Percentiles rank a stretch among this genome's conserved stretches.
These are phyloP conservation scores for Tolypocladium tropicale DNA, from an alignment of 2,329 filamentous ascomycete species.

Conservation along the genomic window DNA sequence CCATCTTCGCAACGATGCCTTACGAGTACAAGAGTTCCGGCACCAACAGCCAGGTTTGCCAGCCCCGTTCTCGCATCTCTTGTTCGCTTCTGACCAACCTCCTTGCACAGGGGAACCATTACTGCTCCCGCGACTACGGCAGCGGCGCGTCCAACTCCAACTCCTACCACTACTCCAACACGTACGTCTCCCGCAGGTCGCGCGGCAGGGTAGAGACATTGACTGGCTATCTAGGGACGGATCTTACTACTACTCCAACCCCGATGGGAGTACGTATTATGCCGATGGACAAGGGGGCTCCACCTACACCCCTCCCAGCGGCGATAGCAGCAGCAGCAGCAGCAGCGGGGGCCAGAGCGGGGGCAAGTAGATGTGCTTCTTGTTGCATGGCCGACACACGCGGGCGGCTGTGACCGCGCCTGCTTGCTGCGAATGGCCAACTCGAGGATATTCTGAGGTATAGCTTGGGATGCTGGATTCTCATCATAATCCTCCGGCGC, in stretches of 20 bases:
- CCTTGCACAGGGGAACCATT: slow-evolving; percentile 52
- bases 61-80: not conserved
- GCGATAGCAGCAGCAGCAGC: slow-evolving; percentile 10
- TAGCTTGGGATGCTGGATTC: too few species aligned
- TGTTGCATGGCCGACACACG: not conserved
- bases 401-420: not conserved
- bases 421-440: not conserved
- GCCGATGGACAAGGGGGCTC: slow-evolving; percentile 48
- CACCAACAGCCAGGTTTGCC: slow-evolving; percentile 50
- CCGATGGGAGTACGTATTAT: slow-evolving; percentile 59
- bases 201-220: not conserved
- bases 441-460: too few species aligned
- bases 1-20: slow-evolving; percentile 8
- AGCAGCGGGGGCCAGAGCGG: slow-evolving; percentile 2
- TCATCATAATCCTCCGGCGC: too few species aligned
- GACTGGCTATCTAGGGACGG: slow-evolving; percentile 34
- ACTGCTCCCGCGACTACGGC: slow-evolving; percentile 55
- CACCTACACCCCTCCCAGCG: slow-evolving; percentile 49
- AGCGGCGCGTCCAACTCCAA: slow-evolving; percentile 44
- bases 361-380: not conserved
- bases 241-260: slow-evolving; percentile 66
- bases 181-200: slow-evolving; percentile 22
- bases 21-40: slow-evolving; percentile 41
- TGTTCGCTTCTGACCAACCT: not conserved
- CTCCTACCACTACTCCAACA: slow-evolving; percentile 59